Percentiles rank a stretch among this genome's conserved stretches.
phyloP scores from a whole-genome alignment of 371 early-diverging fungal species.

The Saksenaea oblongispora region DNA sequence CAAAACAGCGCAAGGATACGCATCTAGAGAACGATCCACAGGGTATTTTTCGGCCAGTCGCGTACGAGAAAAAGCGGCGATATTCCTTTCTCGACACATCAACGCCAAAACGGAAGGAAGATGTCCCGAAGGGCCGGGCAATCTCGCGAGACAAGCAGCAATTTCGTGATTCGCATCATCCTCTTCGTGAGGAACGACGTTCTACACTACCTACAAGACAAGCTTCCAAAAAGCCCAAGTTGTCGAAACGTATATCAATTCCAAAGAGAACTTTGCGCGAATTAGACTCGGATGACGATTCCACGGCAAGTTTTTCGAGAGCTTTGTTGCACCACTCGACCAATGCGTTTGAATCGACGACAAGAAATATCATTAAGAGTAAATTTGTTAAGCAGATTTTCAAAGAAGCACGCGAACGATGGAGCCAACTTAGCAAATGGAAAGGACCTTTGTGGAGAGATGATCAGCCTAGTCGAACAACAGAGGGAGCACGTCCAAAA shows the following conservation, averaged over 20 bases:
- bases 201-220: constrained; percentile 8
- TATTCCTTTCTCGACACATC: neutral
- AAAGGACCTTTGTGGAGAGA: neutral
- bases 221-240: constrained; percentile 21
- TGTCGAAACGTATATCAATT: constrained; percentile 25
- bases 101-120: neutral
- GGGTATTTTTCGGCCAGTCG: neutral
- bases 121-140: neutral
- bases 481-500: neutral
- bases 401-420: constrained; percentile 14
- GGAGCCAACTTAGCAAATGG: constrained; percentile 1
- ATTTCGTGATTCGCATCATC: constrained; percentile 14
- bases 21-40: constrained; percentile 13
- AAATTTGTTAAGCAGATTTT: constrained; percentile 10
- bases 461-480: neutral
- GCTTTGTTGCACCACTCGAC: neutral
- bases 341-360: constrained; percentile 6
- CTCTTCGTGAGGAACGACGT: constrained; percentile 3
- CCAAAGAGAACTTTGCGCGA: constrained; percentile 15
- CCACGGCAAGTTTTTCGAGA: neutral
- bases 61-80: neutral
- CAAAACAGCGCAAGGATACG: constrained; percentile 2
- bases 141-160: neutral
- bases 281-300: constrained; percentile 7
- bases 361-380: constrained; percentile 21